phyloP scores from a whole-genome alignment of 306 rosid genomes.

The Vigna radiata region DNA sequence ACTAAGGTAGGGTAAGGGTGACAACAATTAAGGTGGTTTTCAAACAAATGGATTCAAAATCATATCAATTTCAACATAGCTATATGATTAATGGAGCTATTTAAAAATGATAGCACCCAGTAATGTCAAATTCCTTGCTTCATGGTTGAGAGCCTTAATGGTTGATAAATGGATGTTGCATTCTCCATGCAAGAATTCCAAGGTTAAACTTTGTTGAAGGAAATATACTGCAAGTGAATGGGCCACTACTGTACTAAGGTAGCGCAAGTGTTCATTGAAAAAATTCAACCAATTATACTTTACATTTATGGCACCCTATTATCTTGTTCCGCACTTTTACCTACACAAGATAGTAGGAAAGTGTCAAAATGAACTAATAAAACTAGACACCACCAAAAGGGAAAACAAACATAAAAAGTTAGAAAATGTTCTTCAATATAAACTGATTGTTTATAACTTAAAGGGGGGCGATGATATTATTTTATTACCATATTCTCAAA shows the following conservation, averaged over 20 bases:
- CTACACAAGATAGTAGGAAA: not conserved
- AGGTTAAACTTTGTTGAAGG: not conserved
- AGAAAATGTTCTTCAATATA: conserved; percentile 4
- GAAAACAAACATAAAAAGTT: not conserved
- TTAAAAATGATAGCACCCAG: conserved; percentile 10
- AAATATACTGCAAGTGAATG: not conserved
- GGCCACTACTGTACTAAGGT: not conserved
- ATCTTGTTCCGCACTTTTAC: conserved; percentile 14
- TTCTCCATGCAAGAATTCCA: conserved; percentile 1
- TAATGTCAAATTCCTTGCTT: not conserved
- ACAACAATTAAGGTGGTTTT: no score
- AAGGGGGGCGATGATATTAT: not conserved
- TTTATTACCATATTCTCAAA: not conserved
- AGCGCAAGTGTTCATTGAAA: not conserved
- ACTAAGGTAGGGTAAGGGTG: no score
- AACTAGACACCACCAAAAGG: not conserved
- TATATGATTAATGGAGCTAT: conserved; percentile 1
- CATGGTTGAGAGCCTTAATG: not conserved
- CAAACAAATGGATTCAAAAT: not conserved
- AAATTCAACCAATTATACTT: not conserved
- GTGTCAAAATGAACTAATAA: conserved; percentile 17
- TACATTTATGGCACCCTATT: conserved; percentile 1
- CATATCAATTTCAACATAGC: conserved; percentile 5
- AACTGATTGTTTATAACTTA: not conserved
- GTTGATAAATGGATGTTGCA: conserved; percentile 23